Percentiles rank a stretch among this genome's conserved stretches.
Evolutionary conservation across 345 rosid species (phyloP).

Genomic region (Erucastrum elatum): DNA sequence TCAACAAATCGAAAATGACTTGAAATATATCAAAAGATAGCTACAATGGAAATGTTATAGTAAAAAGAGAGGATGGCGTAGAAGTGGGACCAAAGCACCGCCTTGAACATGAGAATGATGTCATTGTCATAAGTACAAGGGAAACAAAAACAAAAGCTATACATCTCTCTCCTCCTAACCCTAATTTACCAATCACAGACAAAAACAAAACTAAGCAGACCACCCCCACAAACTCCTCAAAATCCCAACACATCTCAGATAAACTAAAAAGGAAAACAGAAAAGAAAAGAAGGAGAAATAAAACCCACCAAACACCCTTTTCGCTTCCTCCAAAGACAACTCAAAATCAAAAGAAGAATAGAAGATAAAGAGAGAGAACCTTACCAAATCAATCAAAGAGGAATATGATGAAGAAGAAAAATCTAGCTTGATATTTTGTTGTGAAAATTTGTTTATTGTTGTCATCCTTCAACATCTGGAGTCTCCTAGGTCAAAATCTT

Average conservation of each 20-base stretch:
- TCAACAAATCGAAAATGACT: not conserved
- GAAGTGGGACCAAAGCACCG: constrained; percentile 76
- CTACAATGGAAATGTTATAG: not conserved
- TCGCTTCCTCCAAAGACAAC: constrained; percentile 35
- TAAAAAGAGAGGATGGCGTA: constrained; percentile 23
- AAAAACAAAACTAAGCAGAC: constrained; percentile 28
- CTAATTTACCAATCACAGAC: constrained; percentile 35
- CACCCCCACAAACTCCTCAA: constrained; percentile 36
- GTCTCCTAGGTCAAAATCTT: constrained; percentile 28
- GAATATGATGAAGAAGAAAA: constrained; percentile 19
- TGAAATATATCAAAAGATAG: not conserved
- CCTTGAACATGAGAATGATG: constrained; percentile 55
- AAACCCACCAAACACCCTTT: constrained; percentile 40
- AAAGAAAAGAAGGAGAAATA: constrained; percentile 14
- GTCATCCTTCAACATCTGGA: not conserved
- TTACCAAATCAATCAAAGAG: constrained; percentile 34
- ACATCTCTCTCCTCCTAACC: constrained; percentile 15
- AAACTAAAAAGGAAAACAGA: constrained; percentile 9
- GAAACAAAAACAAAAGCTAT: constrained; percentile 29
- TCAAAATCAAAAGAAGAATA: constrained; percentile 30
- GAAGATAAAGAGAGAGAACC: constrained; percentile 15
- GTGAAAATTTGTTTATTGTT: constrained; percentile 28
- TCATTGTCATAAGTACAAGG: constrained; percentile 36
- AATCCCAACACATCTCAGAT: constrained; percentile 32
- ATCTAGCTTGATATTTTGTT: constrained; percentile 30